Base-by-base conservation (phyloP, 176 grass and related monocot genomes). In the Rhynchospora breviuscula region DNA sequence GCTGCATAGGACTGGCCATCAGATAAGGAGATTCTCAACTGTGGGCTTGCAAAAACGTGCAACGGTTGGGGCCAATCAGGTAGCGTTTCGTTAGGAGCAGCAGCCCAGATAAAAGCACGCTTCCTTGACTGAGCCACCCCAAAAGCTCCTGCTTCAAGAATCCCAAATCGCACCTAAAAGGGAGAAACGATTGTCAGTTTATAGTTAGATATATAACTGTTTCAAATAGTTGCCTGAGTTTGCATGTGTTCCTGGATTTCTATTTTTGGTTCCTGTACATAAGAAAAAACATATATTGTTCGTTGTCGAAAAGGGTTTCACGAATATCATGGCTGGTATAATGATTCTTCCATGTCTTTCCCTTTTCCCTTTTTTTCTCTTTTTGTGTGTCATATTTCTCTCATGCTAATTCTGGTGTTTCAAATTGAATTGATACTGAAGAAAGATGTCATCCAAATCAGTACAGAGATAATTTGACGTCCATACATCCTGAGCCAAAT, bases 101-200 rank as follows among this genome's bases (percentile, higher is more conserved):
- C 96, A 79, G 96, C 96, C 96, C 91, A 99, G 82, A 99, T 95
- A 69, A 99, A 99, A 53, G 96, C 93, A 68, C 93, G 91, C 87
- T 99, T 99, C 78, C 96, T 93, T 71, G 96, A 99, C 59, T 99
- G 96, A 14, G 96, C 90, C 77, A 99, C 96, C 56, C 96, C 96
- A 86, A 86, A 99, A 70, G 93, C 63, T 53, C 96, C 96, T 43
- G 96, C 96, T 87, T 99, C 96, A 31, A 99, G 81, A 81, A 99
- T 99, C 77, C 96, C 96, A 84, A 99, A 99, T 67, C 96, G 89
- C 13, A 99, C 96, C 96, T 99, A 86, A 58, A 84, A 48, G 78
- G 19, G 3, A 54, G 43, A 75, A 82, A 54, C 53, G 13, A 53
- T 51, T 6, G 46, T 60, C 83, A 86, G 78, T 9, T 85, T 22